Evolutionary conservation across 768 basidiomycete genomes (phyloP).

Genomic region (Cystofilobasidium bisporidii): DNA sequence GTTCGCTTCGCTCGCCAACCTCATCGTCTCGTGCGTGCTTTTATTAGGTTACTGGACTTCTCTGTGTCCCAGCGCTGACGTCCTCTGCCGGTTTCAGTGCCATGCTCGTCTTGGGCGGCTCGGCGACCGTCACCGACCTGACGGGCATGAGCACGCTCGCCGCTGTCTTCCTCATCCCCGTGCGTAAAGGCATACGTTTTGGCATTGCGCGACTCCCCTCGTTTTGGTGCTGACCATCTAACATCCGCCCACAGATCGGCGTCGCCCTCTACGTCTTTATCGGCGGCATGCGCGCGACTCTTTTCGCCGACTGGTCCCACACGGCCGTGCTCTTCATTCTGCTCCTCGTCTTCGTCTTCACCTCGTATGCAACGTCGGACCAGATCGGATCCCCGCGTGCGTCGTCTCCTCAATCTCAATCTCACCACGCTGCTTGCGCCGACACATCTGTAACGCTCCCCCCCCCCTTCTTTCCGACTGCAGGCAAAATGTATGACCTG

Average conservation of each 20-base stretch:
- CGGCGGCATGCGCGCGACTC: constrained; percentile 38
- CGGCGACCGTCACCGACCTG: constrained; percentile 75
- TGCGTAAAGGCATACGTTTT: no score
- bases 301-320: constrained; percentile 55
- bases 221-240: background rate
- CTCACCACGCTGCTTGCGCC: no score
- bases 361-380: constrained; percentile 64
- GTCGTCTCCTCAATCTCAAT: no score
- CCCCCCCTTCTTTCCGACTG: no score
- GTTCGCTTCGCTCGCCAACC: constrained; percentile 77
- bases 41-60: no score
- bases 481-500: constrained; percentile 66
- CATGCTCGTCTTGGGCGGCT: constrained; percentile 44
- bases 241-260: constrained; percentile 40
- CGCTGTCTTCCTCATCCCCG: constrained; percentile 75
- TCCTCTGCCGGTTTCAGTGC: no score
- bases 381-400: constrained; percentile 72
- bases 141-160: constrained; percentile 86
- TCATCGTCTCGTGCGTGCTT: no score
- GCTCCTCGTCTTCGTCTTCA: constrained; percentile 64
- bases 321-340: constrained; percentile 78
- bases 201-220: no score
- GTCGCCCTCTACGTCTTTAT: constrained; percentile 62
- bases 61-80: no score
- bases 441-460: no score